Evolutionary conservation across 2,329 filamentous ascomycete genomes (phyloP).

Genomic region (Thielaviopsis euricoi): DNA sequence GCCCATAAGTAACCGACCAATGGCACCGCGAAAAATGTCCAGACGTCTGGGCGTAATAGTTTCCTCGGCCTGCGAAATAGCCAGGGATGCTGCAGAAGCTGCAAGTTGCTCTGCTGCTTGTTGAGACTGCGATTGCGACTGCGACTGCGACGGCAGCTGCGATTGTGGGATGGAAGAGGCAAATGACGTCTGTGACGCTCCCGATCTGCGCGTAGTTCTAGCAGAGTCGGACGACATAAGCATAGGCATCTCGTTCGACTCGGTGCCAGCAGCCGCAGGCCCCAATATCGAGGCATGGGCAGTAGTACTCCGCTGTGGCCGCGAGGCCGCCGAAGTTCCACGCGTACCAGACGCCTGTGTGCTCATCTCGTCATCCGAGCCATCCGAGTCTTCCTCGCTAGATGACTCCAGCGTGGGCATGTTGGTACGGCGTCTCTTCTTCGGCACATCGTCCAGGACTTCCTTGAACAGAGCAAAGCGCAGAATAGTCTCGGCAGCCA

Average conservation of each 20-base stretch:
- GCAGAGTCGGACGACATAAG: not conserved
- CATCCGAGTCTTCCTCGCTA: conserved; percentile 40
- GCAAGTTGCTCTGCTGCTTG: conserved; percentile 25
- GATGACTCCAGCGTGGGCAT: conserved; percentile 42
- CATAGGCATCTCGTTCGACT: not conserved
- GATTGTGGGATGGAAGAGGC: conserved; percentile 68
- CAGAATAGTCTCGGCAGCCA: conserved; percentile 75
- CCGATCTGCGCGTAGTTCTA: not conserved
- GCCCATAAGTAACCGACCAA: conserved; percentile 71
- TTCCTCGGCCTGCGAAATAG: conserved; percentile 33
- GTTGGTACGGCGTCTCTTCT: conserved; percentile 61
- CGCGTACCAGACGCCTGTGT: conserved; percentile 14
- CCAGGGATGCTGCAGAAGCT: conserved; percentile 22
- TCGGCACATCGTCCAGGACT: conserved; percentile 61
- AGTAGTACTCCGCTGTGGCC: conserved; percentile 14
- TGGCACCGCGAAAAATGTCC: conserved; percentile 56
- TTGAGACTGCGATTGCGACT: conserved; percentile 18
- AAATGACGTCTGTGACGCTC: conserved; percentile 42
- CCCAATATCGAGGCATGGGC: conserved; percentile 19
- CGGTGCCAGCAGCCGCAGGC: conserved; percentile 14
- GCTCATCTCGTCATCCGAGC: conserved; percentile 39
- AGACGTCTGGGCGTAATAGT: conserved; percentile 38
- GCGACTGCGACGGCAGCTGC: conserved; percentile 32
- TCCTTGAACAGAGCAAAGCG: conserved; percentile 97
- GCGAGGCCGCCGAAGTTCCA: not conserved